Evolutionary conservation across 306 rosid genomes (phyloP).

Genomic region (Crotalaria pallida): DNA sequence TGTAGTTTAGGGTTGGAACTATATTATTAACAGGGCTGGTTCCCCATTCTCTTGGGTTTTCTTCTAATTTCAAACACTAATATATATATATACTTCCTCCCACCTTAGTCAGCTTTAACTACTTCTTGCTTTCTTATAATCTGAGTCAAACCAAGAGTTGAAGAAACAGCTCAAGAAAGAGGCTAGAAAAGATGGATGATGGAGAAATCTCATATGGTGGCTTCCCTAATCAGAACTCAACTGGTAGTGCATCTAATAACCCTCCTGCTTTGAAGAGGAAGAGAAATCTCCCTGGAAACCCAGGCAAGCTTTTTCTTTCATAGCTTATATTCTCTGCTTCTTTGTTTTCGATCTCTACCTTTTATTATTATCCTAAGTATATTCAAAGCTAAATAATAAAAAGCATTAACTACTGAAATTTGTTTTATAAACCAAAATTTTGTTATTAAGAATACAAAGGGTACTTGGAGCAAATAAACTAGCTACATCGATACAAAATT

Average conservation of each 20-base stretch:
- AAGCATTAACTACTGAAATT: no score
- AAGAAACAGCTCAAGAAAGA: conserved; percentile 10
- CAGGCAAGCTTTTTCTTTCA: conserved; percentile 37
- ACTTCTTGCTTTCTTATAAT: conserved; percentile 30
- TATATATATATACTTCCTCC: background rate
- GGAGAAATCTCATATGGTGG: conserved; percentile 30
- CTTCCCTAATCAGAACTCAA: conserved; percentile 39
- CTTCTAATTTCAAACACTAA: conserved; percentile 20
- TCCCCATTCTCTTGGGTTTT: conserved; percentile 17
- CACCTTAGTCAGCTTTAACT: conserved; percentile 13
- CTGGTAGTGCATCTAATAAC: conserved; percentile 20
- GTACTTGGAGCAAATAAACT: no score
- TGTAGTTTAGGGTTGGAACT: conserved; percentile 26
- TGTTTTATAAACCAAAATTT: no score
- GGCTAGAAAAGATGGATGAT: conserved; percentile 38
- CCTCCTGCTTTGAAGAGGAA: conserved; percentile 51
- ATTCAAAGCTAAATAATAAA: conserved; percentile 5
- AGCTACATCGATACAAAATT: no score
- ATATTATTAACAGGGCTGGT: conserved; percentile 5
- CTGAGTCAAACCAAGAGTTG: conserved; percentile 9
- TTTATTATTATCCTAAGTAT: background rate
- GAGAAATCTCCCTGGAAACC: conserved; percentile 68
- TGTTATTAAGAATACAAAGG: no score
- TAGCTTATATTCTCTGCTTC: background rate
- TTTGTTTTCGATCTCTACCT: background rate